These are phyloP conservation scores for Cladorrhinum sp. DNA, from an alignment of 2,329 filamentous ascomycete species.

Conservation along the genomic window DNA sequence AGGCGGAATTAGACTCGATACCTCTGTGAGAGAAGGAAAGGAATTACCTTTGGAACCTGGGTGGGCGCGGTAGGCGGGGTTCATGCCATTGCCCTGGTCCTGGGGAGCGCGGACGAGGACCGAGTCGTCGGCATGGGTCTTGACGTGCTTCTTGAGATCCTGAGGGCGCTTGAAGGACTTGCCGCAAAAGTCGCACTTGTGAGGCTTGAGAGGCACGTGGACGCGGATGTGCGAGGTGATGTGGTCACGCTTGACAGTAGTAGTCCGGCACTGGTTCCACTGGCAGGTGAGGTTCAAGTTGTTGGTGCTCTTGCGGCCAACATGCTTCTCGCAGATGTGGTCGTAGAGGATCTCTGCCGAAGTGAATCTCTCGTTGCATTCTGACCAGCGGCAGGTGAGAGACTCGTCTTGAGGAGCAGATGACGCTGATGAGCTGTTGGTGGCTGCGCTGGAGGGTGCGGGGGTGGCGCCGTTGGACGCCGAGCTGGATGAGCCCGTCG, in stretches of 20 bases:
- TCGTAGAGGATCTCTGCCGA: constrained; percentile 65
- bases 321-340: constrained; percentile 96
- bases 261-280: constrained; percentile 94
- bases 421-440: constrained; percentile 23
- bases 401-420: constrained; percentile 44
- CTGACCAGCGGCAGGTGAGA: constrained; percentile 59
- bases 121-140: constrained; percentile 96
- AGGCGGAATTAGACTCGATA: constrained; percentile 42
- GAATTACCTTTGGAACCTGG: constrained; percentile 50
- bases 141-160: constrained; percentile 99
- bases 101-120: constrained; percentile 59
- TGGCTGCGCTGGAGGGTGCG: constrained; percentile 48
- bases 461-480: constrained; percentile 54
- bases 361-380: constrained; percentile 57
- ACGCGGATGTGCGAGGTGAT: constrained; percentile 99
- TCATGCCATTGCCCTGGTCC: constrained; percentile 51
- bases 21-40: constrained; percentile 26
- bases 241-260: constrained; percentile 97
- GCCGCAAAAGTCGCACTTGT: constrained; percentile 98
- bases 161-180: constrained; percentile 99
- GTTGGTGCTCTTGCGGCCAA: constrained; percentile 98
- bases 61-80: constrained; percentile 51
- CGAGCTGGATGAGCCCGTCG: constrained; percentile 38
- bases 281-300: constrained; percentile 96
- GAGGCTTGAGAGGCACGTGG: constrained; percentile 97